Percentiles rank a stretch among this genome's conserved stretches.
These are phyloP conservation scores for Gossypium rotundifolium DNA, from an alignment of 345 rosid species.

Conservation along the genomic window DNA sequence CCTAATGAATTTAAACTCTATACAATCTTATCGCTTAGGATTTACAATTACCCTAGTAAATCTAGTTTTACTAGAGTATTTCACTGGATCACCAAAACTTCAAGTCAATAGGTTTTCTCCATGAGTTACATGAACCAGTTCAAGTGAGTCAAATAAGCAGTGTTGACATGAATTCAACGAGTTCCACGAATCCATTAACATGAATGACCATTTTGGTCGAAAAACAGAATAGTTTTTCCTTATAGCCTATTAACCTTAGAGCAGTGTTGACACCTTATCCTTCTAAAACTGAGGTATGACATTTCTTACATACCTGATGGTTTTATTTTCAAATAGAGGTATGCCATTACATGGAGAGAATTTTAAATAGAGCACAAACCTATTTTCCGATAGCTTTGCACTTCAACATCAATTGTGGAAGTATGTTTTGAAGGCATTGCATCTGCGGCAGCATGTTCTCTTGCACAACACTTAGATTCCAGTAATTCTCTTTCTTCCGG, in stretches of 20 bases:
- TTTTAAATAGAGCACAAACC: conserved; percentile 20
- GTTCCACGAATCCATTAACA: no score
- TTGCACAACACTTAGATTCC: conserved; percentile 14
- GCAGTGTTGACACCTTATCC: not conserved
- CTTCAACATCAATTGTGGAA: conserved; percentile 12
- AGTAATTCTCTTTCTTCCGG: conserved; percentile 24
- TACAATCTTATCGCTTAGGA: no score
- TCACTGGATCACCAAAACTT: no score
- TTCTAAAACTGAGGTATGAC: not conserved
- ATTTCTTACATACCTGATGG: not conserved
- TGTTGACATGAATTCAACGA: no score
- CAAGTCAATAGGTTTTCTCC: no score
- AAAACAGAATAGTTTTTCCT: not conserved
- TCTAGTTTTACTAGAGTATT: no score
- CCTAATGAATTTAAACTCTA: no score
- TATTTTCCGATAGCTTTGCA: conserved; percentile 18
- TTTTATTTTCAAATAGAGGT: not conserved
- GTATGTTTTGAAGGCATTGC: conserved; percentile 6
- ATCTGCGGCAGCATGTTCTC: conserved; percentile 21
- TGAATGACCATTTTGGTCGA: not conserved
- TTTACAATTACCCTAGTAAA: no score
- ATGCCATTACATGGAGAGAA: not conserved
- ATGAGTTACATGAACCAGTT: no score
- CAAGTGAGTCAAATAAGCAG: no score
- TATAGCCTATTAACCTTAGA: not conserved